phyloP scores from a whole-genome alignment of 495 filamentous ascomycete genomes.

The Penicillium cinerascens region DNA sequence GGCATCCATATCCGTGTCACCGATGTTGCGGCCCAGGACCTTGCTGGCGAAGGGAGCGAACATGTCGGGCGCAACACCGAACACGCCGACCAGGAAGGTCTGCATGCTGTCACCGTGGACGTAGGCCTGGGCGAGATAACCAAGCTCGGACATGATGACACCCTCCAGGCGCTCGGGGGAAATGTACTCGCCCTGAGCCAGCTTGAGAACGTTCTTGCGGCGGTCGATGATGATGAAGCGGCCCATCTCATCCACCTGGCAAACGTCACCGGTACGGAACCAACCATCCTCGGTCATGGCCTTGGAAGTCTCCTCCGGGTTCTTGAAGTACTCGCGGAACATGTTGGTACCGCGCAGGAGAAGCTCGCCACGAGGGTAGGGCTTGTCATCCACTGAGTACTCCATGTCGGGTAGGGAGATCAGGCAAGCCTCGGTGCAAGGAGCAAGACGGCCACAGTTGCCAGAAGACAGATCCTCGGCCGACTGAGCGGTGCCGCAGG shows the following conservation, averaged over 20 bases:
- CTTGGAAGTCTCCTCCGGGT: conserved; percentile 80
- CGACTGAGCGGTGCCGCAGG: conserved; percentile 65
- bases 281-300: conserved; percentile 84
- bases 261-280: conserved; percentile 96
- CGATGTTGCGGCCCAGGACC: conserved; percentile 64
- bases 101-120: conserved; percentile 90
- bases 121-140: conserved; percentile 73
- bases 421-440: conserved; percentile 72
- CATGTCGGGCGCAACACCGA: conserved; percentile 75
- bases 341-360: conserved; percentile 73
- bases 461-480: conserved; percentile 67
- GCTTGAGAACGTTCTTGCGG: conserved; percentile 96
- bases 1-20: conserved; percentile 57
- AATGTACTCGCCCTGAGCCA: conserved; percentile 97
- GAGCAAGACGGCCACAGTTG: conserved; percentile 73
- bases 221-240: conserved; percentile 93
- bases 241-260: conserved; percentile 74
- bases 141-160: conserved; percentile 76
- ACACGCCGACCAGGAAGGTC: conserved; percentile 78
- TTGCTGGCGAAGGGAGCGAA: conserved; percentile 78
- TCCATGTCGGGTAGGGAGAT: conserved; percentile 92
- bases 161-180: conserved; percentile 97
- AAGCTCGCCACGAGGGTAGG: conserved; percentile 89
- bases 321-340: conserved; percentile 85
- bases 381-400: conserved; percentile 85